These are phyloP conservation scores for Dictyostelium brefeldianum DNA, from an alignment of 78 protist species.

Conservation along the genomic window DNA sequence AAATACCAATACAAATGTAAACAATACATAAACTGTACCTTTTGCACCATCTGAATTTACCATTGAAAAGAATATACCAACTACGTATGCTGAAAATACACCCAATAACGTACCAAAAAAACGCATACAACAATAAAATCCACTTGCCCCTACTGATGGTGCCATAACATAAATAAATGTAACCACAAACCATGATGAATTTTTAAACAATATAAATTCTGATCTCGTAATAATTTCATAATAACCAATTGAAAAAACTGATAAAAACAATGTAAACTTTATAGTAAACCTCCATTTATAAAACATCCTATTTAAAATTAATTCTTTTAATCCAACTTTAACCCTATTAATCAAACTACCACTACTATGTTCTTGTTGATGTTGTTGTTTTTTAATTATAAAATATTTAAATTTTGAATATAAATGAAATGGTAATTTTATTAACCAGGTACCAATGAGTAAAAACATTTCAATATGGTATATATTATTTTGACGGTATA, in stretches of 20 bases:
- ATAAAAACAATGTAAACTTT: constrained; percentile 6
- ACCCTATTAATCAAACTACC: background rate
- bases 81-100: constrained; percentile 12
- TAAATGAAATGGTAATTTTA: background rate
- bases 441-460: background rate
- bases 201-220: constrained; percentile 31
- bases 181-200: constrained; percentile 20
- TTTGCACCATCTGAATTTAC: background rate
- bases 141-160: constrained; percentile 16
- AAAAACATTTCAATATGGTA: constrained; percentile 7
- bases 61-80: constrained; percentile 29
- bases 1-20: background rate
- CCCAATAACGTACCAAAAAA: constrained; percentile 31
- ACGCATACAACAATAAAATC: constrained; percentile 21
- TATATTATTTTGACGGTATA: background rate
- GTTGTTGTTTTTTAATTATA: background rate
- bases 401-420: background rate
- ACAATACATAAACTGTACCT: background rate
- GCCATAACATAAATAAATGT: constrained; percentile 18
- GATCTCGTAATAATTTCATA: constrained; percentile 1
- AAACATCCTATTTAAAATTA: background rate
- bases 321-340: background rate
- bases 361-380: background rate
- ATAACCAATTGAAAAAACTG: constrained; percentile 29
- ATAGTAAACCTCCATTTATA: constrained; percentile 45